Evolutionary conservation across 2,329 filamentous ascomycete species (phyloP).

Genomic region (Sporothrix brasiliensis): DNA sequence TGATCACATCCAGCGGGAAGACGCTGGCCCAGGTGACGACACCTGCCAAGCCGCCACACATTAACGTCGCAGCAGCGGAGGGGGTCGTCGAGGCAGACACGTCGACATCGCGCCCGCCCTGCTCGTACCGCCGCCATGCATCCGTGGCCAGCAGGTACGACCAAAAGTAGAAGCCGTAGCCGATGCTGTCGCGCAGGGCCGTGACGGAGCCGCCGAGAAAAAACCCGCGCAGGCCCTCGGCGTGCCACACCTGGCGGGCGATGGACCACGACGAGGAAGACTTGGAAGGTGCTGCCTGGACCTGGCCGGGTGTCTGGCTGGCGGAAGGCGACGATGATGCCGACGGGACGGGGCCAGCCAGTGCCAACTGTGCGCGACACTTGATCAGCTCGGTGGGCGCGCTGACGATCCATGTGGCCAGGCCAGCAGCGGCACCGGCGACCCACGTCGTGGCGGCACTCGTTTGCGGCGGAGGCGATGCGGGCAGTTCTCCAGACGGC

Average conservation of each 20-base stretch:
- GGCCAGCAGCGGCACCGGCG: slow-evolving; percentile 77
- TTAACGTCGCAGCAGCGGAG: slow-evolving; percentile 58
- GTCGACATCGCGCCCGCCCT: slow-evolving; percentile 26
- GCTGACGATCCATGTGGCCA: slow-evolving; percentile 83
- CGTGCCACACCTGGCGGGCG: slow-evolving; percentile 61
- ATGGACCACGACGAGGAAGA: slow-evolving; percentile 63
- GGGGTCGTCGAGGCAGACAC: neutral
- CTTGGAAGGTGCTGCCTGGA: neutral
- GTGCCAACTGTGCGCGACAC: slow-evolving; percentile 76
- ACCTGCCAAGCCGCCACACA: slow-evolving; percentile 86
- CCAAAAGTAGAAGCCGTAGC: slow-evolving; percentile 99
- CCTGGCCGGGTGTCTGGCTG: slow-evolving; percentile 9
- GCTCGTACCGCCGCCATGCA: slow-evolving; percentile 36
- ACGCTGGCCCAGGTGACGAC: slow-evolving; percentile 87
- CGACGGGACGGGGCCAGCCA: neutral
- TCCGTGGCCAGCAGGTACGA: slow-evolving; percentile 78
- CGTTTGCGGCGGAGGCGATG: slow-evolving; percentile 46
- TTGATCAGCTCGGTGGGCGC: slow-evolving; percentile 91
- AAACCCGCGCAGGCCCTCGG: slow-evolving; percentile 65
- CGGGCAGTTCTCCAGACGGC: neutral
- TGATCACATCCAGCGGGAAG: slow-evolving; percentile 89
- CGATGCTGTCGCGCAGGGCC: slow-evolving; percentile 78
- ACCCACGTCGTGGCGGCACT: slow-evolving; percentile 68
- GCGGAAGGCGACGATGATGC: slow-evolving; percentile 7
- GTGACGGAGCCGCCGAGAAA: slow-evolving; percentile 84